Conservation (phyloP, 768 basidiomycete genomes). For the Hemileccinum rubropunctum region DNA sequence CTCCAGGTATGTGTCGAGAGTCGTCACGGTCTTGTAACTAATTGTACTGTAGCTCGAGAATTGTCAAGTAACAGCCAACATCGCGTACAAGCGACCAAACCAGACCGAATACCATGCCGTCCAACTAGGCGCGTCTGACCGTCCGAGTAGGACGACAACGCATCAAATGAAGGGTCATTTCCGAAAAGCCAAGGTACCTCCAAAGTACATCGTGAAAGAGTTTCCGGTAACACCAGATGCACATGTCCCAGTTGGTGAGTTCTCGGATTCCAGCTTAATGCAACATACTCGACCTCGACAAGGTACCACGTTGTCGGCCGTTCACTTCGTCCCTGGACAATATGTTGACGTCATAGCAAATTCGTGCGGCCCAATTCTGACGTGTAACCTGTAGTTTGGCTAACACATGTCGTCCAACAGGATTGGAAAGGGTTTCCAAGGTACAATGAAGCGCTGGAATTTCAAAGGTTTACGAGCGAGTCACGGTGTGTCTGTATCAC, state of each 20-base stretch:
- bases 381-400: background rate
- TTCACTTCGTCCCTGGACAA: constrained; percentile 97
- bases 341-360: constrained; percentile 89
- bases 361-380: constrained; percentile 54
- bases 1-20: constrained; percentile 67
- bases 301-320: constrained; percentile 88
- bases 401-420: constrained; percentile 40
- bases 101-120: constrained; percentile 85
- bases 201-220: constrained; percentile 84
- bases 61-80: constrained; percentile 84
- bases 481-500: constrained; percentile 94
- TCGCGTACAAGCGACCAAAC: constrained; percentile 61
- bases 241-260: constrained; percentile 82
- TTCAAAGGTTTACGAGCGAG: constrained; percentile 90
- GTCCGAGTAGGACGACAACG: constrained; percentile 66
- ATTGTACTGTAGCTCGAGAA: constrained; percentile 62
- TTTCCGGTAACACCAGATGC: constrained; percentile 89
- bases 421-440: constrained; percentile 96
- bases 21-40: constrained; percentile 9
- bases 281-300: background rate
- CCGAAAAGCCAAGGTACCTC: constrained; percentile 70
- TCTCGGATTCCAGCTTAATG: background rate
- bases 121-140: constrained; percentile 85
- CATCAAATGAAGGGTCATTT: constrained; percentile 89
- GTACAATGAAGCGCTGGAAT: constrained; percentile 94